Conservation (phyloP, 441 rosid genomes). For the Pelargonium citronellum region DNA sequence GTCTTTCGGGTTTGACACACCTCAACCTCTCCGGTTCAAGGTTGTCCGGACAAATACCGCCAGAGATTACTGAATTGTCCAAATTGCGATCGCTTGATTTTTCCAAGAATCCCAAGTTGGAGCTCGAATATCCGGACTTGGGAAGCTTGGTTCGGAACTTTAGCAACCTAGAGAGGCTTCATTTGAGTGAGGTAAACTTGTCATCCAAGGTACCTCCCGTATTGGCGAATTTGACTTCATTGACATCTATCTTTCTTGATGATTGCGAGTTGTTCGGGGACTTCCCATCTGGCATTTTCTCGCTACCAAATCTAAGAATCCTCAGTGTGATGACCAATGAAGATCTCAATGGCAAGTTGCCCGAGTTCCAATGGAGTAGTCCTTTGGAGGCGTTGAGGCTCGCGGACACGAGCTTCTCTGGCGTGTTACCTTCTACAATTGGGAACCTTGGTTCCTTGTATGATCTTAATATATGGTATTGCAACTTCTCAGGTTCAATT, state of each 20-base stretch:
- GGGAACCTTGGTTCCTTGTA: background rate
- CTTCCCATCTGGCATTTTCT: constrained; percentile 21
- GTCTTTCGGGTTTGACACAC: constrained; percentile 11
- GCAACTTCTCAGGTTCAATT: constrained; percentile 12
- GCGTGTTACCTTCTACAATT: constrained; percentile 7
- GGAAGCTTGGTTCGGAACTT: background rate
- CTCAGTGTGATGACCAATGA: background rate
- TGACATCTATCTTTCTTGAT: constrained; percentile 2
- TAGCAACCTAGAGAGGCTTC: constrained; percentile 8
- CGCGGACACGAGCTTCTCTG: constrained; percentile 7
- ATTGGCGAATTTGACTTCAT: constrained; percentile 17
- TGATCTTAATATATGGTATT: background rate
- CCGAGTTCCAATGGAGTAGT: constrained; percentile 22
- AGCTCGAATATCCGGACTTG: background rate
- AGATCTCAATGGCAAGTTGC: constrained; percentile 16
- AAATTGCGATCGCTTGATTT: constrained; percentile 19
- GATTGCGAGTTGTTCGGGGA: constrained; percentile 12
- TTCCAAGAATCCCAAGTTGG: accelerated
- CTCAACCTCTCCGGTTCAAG: constrained; percentile 8
- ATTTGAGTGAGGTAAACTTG: constrained; percentile 13
- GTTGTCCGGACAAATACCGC: constrained; percentile 15
- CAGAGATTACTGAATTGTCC: constrained; percentile 4
- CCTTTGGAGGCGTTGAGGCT: constrained; percentile 19
- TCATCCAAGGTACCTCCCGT: background rate
- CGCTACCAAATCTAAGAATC: constrained; percentile 16